phyloP scores from a whole-genome alignment of 257 asterid species.

The Scutellaria galericulata region DNA sequence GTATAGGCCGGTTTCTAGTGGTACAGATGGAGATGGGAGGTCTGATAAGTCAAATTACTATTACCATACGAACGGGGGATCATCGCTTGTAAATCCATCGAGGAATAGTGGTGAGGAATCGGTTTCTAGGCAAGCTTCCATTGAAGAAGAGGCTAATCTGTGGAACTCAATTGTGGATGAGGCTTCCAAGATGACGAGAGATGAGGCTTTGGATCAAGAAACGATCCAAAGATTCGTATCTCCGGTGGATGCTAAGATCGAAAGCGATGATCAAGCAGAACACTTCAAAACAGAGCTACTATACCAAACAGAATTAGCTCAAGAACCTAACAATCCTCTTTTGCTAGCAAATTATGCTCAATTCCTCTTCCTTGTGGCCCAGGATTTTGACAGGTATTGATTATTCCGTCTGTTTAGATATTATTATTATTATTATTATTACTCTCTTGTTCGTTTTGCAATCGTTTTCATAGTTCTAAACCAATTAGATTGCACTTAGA shows the following conservation, averaged over 20 bases:
- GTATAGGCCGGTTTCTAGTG: slow-evolving; percentile 54
- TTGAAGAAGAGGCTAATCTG: slow-evolving; percentile 58
- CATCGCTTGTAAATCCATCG: slow-evolving; percentile 49
- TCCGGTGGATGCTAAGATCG: slow-evolving; percentile 68
- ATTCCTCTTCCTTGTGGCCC: slow-evolving; percentile 74
- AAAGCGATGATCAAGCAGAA: slow-evolving; percentile 54
- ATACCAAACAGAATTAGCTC: slow-evolving; percentile 63
- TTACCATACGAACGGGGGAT: slow-evolving; percentile 44
- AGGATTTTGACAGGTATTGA: slow-evolving; percentile 84
- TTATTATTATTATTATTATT: slow-evolving; percentile 23
- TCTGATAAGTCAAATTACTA: slow-evolving; percentile 52
- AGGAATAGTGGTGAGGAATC: slow-evolving; percentile 57
- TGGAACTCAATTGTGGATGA: slow-evolving; percentile 81
- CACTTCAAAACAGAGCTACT: slow-evolving; percentile 60
- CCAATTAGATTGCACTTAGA: neutral
- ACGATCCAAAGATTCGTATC: slow-evolving; percentile 59
- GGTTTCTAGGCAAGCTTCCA: slow-evolving; percentile 48
- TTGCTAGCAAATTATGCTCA: slow-evolving; percentile 92
- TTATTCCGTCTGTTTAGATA: slow-evolving; percentile 14
- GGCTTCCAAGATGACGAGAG: slow-evolving; percentile 58
- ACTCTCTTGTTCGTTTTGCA: slow-evolving; percentile 24
- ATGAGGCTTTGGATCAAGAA: slow-evolving; percentile 71
- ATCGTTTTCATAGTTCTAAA: neutral
- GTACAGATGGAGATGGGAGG: slow-evolving; percentile 82
- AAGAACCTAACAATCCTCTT: slow-evolving; percentile 75